Evolutionary conservation across 2,329 filamentous ascomycete genomes (phyloP), one percentile per base, ranked within the genome.

Genomic region (Botrytis fragariae): DNA sequence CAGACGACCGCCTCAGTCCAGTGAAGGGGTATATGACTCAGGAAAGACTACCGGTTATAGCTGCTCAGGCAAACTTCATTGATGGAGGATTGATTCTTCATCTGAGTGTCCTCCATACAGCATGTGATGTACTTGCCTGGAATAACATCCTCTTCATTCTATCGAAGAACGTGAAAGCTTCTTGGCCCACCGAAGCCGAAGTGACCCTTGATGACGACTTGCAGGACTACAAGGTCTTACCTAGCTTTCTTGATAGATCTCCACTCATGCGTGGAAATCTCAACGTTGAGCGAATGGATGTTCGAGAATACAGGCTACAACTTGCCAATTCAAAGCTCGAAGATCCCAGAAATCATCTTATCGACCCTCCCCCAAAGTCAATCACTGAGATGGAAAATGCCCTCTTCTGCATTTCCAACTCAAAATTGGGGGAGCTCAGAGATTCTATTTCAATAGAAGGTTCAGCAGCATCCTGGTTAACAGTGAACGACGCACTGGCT

Each of bases 11-110:
- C 42, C 59, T 64, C 42, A 63, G 29, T 42, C 69, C 60, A 7
- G 32, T 12, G 42, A 71, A 64, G 20, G 35, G 16, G 20, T 64
- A 64, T 3, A 22, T 64, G 60, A 35, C 44, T n/a, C 18, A 10
- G 35, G 59, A 65, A 57, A 71, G 18, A 29, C 9, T 51, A 9
- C 69, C 69, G 8, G 69, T 65, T 32, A 65, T 71, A 45, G 69
- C 44, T 51, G 45, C 35, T 16, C 69, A 71, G 12, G 60, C 69
- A 64, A 65, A 54, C 32, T 71, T 65, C 25, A 71, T 71, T 39
- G 59, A 71, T 39, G 59, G 69, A 37, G 69, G 69, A 64, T 71
- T 71, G 32, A 65, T 71, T 22, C 60, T 71, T 54, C 44, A 71
- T 71, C 16, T 65, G n/a, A n/a, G 59, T n/a, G 59, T 71, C 35